Base-by-base conservation (phyloP, 345 rosid genomes). In the Syzygium aqueum region DNA sequence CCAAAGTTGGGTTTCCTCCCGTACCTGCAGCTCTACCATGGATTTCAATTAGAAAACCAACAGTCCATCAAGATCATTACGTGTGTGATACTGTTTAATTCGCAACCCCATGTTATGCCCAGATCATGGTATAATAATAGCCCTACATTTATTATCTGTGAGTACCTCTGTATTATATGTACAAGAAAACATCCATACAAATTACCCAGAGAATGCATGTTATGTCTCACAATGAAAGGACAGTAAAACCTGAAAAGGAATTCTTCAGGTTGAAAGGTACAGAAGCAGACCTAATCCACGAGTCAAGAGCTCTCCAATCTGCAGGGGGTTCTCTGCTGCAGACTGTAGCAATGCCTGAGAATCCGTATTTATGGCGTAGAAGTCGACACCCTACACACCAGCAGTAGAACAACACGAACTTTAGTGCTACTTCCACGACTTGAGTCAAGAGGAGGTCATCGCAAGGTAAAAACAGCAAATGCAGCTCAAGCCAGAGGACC, bases 321-420 rank as follows among this genome's bases (percentile, higher is more conserved):
- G 98, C 86, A 97, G 93, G 8, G 99, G 98, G 89, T 95, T 89
- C 89, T 93, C 89, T 1, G 99, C 98, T 86, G 96, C 93, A 85
- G 99, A 94, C 90, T 93, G 96, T 87, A 96, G 86, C 65, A 97
- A 93, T 59, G 99, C 98, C 93, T 97, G 99, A 50, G 98, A 91
- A 92, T 96, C 99, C 3, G 99, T 97, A 92, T 97, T 97, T 89
- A 97, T 95, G 78, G 98, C 96, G 86, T 96, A 96, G 92, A 97
- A 97, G 92, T 97, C 98, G 84, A 97, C 94, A 85, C 97, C 96
- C 99, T 97, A 88, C 33, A 84, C 78, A 30, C 85, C 82, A 73
- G 82, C 88, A 89, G 19, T 89, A 14, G 53, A 40, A 86, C 84
- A 88, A 50, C 85, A 82, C 54, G 19, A 88, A 16, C 51, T 77